Evolutionary conservation across 1,139 yeast species (phyloP).

Genomic region (Debaryomyces sp.): DNA sequence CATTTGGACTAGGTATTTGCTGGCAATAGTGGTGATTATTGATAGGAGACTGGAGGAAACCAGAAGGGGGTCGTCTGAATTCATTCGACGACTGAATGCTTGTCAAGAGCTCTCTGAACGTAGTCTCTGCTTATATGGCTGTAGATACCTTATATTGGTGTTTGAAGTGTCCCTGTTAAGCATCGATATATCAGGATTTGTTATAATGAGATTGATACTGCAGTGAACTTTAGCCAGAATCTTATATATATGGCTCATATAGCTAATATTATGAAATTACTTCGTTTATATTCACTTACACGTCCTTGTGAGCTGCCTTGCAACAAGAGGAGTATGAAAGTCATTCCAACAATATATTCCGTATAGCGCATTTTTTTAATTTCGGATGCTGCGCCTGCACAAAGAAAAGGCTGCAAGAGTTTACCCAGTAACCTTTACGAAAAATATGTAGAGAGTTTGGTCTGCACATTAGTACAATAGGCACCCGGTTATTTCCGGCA

Average conservation of each 20-base stretch:
- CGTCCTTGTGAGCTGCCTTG: not conserved
- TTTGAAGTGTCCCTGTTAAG: conserved; percentile 8
- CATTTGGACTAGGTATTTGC: not conserved
- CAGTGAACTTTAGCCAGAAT: too few relatives aligned
- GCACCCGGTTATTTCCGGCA: too few relatives aligned
- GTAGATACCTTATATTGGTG: conserved; percentile 8
- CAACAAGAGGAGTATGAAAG: not conserved
- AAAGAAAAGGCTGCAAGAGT: too few relatives aligned
- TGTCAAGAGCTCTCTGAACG: conserved; percentile 41
- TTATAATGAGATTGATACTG: too few relatives aligned
- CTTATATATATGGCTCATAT: too few relatives aligned
- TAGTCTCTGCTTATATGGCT: conserved; percentile 18
- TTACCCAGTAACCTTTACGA: too few relatives aligned
- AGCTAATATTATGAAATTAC: not conserved
- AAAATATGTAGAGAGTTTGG: too few relatives aligned
- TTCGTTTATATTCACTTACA: not conserved
- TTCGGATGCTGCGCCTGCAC: too few relatives aligned
- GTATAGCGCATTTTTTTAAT: not conserved
- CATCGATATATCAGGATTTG: not conserved
- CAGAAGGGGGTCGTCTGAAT: conserved; percentile 15
- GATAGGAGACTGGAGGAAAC: conserved; percentile 10
- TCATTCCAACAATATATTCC: not conserved
- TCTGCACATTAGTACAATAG: too few relatives aligned
- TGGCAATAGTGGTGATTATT: not conserved
- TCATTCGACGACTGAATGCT: conserved; percentile 38